Base-by-base conservation (phyloP, 768 basidiomycete species). In the Trametes coccinea region DNA sequence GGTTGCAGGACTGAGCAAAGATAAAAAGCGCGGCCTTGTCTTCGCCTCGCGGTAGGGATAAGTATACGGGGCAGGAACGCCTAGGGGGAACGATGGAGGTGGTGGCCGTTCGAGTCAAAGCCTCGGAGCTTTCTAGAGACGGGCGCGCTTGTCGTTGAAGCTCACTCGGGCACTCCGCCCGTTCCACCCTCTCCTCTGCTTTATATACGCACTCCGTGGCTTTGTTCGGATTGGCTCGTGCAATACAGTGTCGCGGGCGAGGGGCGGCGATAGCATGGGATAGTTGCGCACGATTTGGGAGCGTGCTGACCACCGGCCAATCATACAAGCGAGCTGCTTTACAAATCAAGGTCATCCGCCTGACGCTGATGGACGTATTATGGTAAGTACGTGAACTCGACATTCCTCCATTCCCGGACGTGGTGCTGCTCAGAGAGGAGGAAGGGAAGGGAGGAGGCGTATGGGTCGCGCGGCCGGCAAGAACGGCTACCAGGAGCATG, bases 51-150 rank as follows among this genome's bases (percentile, higher is more conserved):
- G 22, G 22, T 22, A 22, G 1, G 22, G 22, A 22, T 22, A 22
- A 22, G 22, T 22, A 22, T 22, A 22, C 22, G 22, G 22, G 22
- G 22, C 22, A 22, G 22, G 22, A 22, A 22, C 27, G 10, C 31
- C 17, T 5, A 31, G 48, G 48, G 10, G 30, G 41, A 39, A 48
- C 50, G 41, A 44, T 9, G 22, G 41, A 22, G 17, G 29, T 30
- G 29, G 41, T 59, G 40, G 57, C 17, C 57, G 57, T 45, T 11
- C 16, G 16, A 37, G 57, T 30, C 22, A 41, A 50, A 51, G 49
- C 4, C 57, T 44, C 57, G 40, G 57, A 52, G 41, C 40, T 44
- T 51, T 59, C 57, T 59, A 41, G 57, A 59, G 57, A 44, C 49
- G 33, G 49, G 57, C 44, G 57, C 30, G 50, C 57, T 30, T 33